Evolutionary conservation across 805 yeast species (phyloP), one percentile per base, ranked within the genome.

Genomic region (Starmerella stellata): DNA sequence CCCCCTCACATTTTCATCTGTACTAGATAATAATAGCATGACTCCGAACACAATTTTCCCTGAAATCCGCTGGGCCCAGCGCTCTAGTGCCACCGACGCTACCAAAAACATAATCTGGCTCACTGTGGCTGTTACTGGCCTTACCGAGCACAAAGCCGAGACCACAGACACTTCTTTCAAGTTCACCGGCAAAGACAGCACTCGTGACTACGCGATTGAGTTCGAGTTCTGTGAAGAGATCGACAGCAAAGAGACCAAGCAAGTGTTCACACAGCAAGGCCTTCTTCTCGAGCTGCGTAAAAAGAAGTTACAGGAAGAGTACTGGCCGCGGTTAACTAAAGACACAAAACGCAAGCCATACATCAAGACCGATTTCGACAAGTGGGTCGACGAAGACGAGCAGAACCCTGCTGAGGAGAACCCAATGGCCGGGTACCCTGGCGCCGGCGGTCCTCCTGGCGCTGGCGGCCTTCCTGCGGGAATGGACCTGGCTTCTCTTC

Each of bases 321-420:
- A 61, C 67, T 87, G 98, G 98, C 96, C 98, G 50, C 73, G 96
- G 55, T 69, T 87, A 57, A 78, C 85, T 40, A 85, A 83, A 62
- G 85, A 78, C 52, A 81, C 83, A 64, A 66, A 70, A 53, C 82
- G 75, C 57, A 70, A 68, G 44, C 81, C 75, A 47, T 80, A 70
- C 60, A 71, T 87, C 56, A 79, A 80, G 66, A 87, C 98, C 13
- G 96, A 87, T 56, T 87, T 87, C 55, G 94, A 85, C 64, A 80
- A 76, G 60, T 87, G 98, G 98, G 93, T 80, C 30, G 98, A 87
- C 56, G 96, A 87, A 64, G 98, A 87, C 56, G 98, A 87, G 62
- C 98, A 87, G 62, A 83, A 81, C 30, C 85, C 74, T 42, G 64
- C 59, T 37, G 76, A 66, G 31, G 68, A 61, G 19, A 71, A 59